These are phyloP conservation scores for Mycosphaerelloides madeirae DNA, from an alignment of 2,329 filamentous ascomycete species.

Conservation along the genomic window DNA sequence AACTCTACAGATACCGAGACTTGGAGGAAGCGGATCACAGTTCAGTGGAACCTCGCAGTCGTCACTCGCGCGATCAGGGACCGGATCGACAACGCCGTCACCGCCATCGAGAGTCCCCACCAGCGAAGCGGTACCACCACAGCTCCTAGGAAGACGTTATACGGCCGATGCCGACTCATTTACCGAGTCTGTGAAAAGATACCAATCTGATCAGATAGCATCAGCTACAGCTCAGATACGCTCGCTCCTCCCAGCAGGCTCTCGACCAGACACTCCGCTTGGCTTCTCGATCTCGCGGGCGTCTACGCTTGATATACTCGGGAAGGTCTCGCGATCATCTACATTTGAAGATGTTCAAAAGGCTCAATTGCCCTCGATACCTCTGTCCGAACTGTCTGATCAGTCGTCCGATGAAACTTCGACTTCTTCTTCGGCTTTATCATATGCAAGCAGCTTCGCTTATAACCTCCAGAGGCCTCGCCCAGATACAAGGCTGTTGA, in stretches of 20 bases:
- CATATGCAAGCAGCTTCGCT: conserved; percentile 27
- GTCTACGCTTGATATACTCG: background rate
- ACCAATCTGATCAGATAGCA: conserved; percentile 11
- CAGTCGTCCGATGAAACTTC: too few relatives aligned
- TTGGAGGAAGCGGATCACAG: conserved; percentile 22
- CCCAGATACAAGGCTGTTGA: conserved; percentile 24
- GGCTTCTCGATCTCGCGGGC: too few relatives aligned
- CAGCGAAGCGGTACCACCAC: conserved; percentile 30
- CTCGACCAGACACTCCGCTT: too few relatives aligned
- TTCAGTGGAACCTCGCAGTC: conserved; percentile 10
- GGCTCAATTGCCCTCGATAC: too few relatives aligned
- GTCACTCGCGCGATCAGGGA: conserved; percentile 22
- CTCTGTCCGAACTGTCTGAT: too few relatives aligned
- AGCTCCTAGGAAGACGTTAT: conserved; percentile 32
- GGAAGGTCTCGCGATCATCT: too few relatives aligned
- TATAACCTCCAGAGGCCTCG: conserved; percentile 19
- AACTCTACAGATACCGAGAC: conserved; percentile 19
- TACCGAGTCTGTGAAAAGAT: conserved; percentile 13
- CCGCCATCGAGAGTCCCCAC: conserved; percentile 27
- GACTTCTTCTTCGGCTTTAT: conserved; percentile 1
- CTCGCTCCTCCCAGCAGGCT: conserved; percentile 3
- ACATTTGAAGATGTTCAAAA: conserved; percentile 9
- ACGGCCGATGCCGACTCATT: conserved; percentile 30
- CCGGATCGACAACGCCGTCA: conserved; percentile 27
- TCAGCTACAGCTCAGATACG: conserved; percentile 13